Percentiles rank a stretch among this genome's conserved stretches.
Conservation (phyloP, 2,329 filamentous ascomycete genomes). For the Talaromyces amestolkiae region DNA sequence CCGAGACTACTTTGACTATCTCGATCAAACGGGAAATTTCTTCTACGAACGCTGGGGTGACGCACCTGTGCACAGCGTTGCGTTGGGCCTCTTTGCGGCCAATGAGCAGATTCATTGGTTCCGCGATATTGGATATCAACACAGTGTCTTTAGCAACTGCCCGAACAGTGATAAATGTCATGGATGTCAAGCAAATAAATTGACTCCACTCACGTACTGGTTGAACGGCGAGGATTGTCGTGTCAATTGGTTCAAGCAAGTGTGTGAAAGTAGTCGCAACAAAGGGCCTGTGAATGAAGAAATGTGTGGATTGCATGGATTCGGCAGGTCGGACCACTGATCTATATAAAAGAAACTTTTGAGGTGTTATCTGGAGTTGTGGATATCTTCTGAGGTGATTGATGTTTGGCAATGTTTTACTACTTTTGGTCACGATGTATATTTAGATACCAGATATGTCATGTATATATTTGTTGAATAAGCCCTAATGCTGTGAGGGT, state of each 20-base stretch:
- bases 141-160: constrained; percentile 98
- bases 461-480: constrained; percentile 2
- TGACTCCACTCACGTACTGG: constrained; percentile 65
- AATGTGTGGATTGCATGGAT: constrained; percentile 13
- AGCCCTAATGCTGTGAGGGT: neutral
- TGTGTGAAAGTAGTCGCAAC: constrained; percentile 30
- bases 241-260: constrained; percentile 95
- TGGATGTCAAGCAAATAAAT: constrained; percentile 78
- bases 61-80: constrained; percentile 93
- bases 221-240: constrained; percentile 88
- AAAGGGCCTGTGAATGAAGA: constrained; percentile 11
- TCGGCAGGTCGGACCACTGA: neutral
- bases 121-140: constrained; percentile 97
- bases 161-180: constrained; percentile 92
- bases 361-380: neutral
- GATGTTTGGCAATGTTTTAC: neutral
- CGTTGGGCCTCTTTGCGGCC: constrained; percentile 87
- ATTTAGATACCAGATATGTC: constrained; percentile 8
- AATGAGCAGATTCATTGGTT: constrained; percentile 94
- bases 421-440: neutral
- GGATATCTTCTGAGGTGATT: neutral
- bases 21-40: constrained; percentile 92
- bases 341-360: neutral
- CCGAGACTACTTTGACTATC: constrained; percentile 91
- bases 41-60: constrained; percentile 99